Evolutionary conservation across 2,329 filamentous ascomycete species (phyloP), one percentile per base, ranked within the genome.

Genomic region (Pseudodiploospora longispora): DNA sequence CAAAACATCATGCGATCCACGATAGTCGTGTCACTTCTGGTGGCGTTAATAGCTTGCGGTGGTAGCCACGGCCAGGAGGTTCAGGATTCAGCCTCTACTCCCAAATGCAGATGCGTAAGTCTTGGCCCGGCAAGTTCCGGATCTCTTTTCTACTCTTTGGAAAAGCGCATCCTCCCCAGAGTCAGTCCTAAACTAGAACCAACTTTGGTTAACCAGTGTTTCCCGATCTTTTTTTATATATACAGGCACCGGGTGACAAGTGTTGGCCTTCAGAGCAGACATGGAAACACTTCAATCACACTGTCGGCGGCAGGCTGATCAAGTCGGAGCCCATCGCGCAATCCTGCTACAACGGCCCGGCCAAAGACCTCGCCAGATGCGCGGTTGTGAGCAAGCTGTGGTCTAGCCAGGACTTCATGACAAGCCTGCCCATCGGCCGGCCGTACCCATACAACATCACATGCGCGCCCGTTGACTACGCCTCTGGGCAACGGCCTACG

Each of bases 391-490:
- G 32, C 36, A 40, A 46, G 19, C 51, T 55, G 55, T 58, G 55
- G 55, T 36, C 55, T 6, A 47, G 55, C 36, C 48, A 59, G 40
- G 50, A 53, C 43, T 59, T 56, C 39, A 52, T 55, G 44, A 52
- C 55, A 2, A 38, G 35, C 7, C 52, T 56, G 27, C 55, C 55
- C 32, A 47, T 59, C 31, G 57, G 57, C 6, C 43, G 56, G 10
- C 44, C 48, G 6, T 54, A 53, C 38, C 53, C 55, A 4, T 59
- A 52, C 50, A 60, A 59, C 48, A 56, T 56, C 34, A 58, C 55
- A 28, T 60, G 56, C 38, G 43, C 55, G 6, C 56, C 56, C 2
- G 54, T 58, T 35, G 48, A 57, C 44, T 52, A 54, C 36, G 43
- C 41, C 10, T 34, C 47, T 5, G 49, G 46, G 10, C 36, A 51